Percentiles rank a stretch among this genome's conserved stretches.
Evolutionary conservation across 2,329 filamentous ascomycete genomes (phyloP).

Genomic region (Neopestalotiopsis sp.): DNA sequence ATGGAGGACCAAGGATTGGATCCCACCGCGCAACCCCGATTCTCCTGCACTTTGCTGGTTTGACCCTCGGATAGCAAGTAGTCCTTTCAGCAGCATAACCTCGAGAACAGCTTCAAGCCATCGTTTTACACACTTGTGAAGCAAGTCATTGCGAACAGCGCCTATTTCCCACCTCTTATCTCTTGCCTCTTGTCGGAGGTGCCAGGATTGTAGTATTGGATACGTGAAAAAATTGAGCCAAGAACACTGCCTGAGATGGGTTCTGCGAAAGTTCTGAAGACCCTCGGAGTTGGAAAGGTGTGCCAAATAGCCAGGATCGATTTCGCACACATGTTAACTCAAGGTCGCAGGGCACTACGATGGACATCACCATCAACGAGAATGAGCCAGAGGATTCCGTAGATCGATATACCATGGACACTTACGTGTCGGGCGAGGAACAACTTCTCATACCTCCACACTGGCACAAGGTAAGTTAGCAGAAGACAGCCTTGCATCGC

Average conservation of each 20-base stretch:
- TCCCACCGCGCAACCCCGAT: too few species aligned
- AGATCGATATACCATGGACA: neutral
- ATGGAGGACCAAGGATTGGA: too few species aligned
- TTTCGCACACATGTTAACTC: neutral
- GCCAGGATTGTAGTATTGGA: too few species aligned
- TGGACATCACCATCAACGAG: slow-evolving; percentile 4
- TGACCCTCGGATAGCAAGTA: too few species aligned
- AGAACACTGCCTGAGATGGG: neutral
- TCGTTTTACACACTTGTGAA: too few species aligned
- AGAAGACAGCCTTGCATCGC: neutral
- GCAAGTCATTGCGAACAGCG: too few species aligned
- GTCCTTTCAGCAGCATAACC: too few species aligned
- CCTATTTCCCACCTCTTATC: too few species aligned
- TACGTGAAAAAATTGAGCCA: too few species aligned
- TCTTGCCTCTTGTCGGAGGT: too few species aligned
- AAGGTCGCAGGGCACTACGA: neutral
- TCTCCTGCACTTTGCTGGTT: too few species aligned
- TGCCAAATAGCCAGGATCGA: neutral
- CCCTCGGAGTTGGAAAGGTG: neutral
- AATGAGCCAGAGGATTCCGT: neutral
- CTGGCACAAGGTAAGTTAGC: slow-evolving; percentile 8
- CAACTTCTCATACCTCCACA: neutral
- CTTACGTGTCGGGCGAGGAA: neutral
- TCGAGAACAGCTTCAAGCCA: too few species aligned
- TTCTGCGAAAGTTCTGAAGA: neutral